These are phyloP conservation scores for Brassica cretica DNA, from an alignment of 345 rosid genomes.

Conservation along the genomic window DNA sequence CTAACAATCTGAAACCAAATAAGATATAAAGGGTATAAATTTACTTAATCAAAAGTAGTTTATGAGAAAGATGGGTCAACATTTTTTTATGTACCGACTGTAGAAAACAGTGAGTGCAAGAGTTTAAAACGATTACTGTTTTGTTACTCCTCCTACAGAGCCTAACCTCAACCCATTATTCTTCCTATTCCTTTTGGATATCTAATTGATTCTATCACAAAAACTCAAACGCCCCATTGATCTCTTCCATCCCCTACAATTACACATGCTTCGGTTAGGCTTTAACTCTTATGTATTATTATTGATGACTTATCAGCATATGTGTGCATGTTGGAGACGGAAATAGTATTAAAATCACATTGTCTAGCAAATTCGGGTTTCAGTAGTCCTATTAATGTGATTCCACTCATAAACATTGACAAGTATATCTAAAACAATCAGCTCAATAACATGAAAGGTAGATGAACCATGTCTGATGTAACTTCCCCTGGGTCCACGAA, in stretches of 20 bases:
- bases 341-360: conserved; percentile 11
- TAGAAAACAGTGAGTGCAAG: conserved; percentile 6
- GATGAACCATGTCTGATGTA: not conserved
- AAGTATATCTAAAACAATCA: conserved; percentile 10
- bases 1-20: conserved; percentile 69
- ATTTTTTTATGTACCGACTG: not conserved
- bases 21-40: not conserved
- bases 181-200: not conserved
- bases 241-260: conserved; percentile 2
- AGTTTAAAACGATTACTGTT: not conserved
- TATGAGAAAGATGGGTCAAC: conserved; percentile 15
- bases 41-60: conserved; percentile 13
- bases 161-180: not conserved
- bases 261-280: conserved; percentile 12
- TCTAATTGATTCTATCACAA: not conserved
- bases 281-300: conserved; percentile 8
- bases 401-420: conserved; percentile 19
- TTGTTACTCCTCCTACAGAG: conserved; percentile 1
- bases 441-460: conserved; percentile 8
- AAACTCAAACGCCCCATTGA: not conserved
- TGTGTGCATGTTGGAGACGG: not conserved
- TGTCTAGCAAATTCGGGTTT: conserved; percentile 14
- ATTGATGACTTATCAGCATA: not conserved
- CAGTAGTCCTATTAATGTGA: conserved; percentile 4
- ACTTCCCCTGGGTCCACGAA: conserved; percentile 8